Evolutionary conservation across 768 basidiomycete species (phyloP).

Genomic region (Albatrellus ellisii): DNA sequence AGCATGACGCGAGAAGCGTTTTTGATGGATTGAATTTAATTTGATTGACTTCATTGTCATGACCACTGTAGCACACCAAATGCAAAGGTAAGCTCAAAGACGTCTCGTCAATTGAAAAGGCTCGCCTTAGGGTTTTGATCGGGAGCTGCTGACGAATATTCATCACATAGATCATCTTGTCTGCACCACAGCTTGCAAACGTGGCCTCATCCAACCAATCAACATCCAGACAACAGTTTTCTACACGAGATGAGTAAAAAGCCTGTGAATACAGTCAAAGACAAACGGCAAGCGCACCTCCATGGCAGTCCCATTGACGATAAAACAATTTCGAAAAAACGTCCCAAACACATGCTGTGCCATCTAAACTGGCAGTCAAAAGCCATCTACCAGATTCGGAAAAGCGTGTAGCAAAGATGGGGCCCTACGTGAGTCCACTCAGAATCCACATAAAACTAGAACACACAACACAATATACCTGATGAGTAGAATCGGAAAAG

Average conservation of each 20-base stretch:
- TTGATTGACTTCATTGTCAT: constrained; percentile 67
- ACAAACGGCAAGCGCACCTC: constrained; percentile 40
- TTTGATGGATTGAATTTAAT: constrained; percentile 54
- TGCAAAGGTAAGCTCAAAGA: neutral
- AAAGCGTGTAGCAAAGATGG: constrained; percentile 70
- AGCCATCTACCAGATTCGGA: constrained; percentile 64
- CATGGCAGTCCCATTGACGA: constrained; percentile 48
- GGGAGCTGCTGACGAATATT: constrained; percentile 38
- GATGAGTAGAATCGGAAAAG: constrained; percentile 48
- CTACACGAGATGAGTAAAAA: neutral
- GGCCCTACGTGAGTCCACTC: constrained; percentile 34
- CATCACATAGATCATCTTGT: constrained; percentile 48
- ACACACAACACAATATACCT: constrained; percentile 30
- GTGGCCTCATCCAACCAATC: constrained; percentile 64
- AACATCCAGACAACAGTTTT: constrained; percentile 70
- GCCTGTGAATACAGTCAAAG: neutral
- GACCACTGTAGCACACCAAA: constrained; percentile 36
- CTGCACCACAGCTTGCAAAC: constrained; percentile 67
- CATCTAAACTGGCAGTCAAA: constrained; percentile 65
- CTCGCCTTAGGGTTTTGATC: constrained; percentile 50
- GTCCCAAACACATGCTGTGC: constrained; percentile 71
- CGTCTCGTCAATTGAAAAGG: constrained; percentile 6
- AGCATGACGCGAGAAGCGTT: constrained; percentile 65
- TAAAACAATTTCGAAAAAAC: constrained; percentile 45
- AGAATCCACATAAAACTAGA: neutral